Base-by-base conservation (phyloP, 192 early-diverging fungal genomes). In the Cladochytrium replicatum region DNA sequence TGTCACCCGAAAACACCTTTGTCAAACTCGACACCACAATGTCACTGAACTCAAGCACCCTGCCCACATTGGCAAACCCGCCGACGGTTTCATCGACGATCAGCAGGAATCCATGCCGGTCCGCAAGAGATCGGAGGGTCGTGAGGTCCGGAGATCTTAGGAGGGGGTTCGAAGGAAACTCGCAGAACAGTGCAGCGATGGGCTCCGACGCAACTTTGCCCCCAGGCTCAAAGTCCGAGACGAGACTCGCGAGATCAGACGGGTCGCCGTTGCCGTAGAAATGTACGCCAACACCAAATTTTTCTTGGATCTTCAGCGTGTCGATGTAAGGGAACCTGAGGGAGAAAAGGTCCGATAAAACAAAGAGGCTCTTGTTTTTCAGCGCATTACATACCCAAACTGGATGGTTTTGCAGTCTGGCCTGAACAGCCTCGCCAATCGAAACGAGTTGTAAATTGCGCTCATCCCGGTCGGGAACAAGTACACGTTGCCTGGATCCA, bases 41-140 rank as follows among this genome's bases (percentile, higher is more conserved):
- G 58, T 97, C 91, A 1, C 86, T 85, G 70, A 72, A 85, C 48
- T 72, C 60, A 7, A 92, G 67, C 19, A 82, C 85, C n/a, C n/a
- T n/a, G 22, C 65, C 58, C 26, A 94, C 83, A 51, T 97, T 97
- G 28, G 84, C 75, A 74, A 94, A 90, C 69, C 88, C 91, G 27
- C 90, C 93, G 40, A 97, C 78, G 1, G 93, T 97, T 64, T 97
- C 93, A 55, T 97, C 93, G 13, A 98, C 75, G 40, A 95, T 75
- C 28, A 96, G 64, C 39, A 89, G 68, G 55, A 85, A 89, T 6
- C 71, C 71, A 61, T 86, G 75, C 46, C 69, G 43, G 55, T 91
- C 77, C 0, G 91, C 87, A 46, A 98, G 66, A 1, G 40, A 43
- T 13, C 85, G 78, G 38, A 98, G 61, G 11, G 83, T 77, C 30